Percentiles rank a stretch among this genome's conserved stretches.
phyloP scores from a whole-genome alignment of 2,329 filamentous ascomycete genomes.

The Pseudocercospora eumusae region DNA sequence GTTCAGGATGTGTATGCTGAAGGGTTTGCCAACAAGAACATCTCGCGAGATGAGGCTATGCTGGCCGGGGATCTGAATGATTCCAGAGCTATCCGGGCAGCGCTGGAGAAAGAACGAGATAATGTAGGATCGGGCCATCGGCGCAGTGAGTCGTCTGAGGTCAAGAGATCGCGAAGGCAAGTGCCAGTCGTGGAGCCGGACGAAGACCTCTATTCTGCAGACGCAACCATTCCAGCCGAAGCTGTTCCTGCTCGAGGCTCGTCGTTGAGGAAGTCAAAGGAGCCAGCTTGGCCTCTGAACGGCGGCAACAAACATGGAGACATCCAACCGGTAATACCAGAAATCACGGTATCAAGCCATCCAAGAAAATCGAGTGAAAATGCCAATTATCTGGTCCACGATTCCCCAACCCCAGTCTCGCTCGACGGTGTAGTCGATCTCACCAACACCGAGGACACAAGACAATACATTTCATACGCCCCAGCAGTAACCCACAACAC shows the following conservation, averaged over 20 bases:
- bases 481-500: slow-evolving; percentile 54
- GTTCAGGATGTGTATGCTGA: slow-evolving; percentile 19
- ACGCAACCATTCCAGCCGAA: slow-evolving; percentile 1
- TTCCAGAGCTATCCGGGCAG: slow-evolving; percentile 14
- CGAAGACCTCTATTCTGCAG: not conserved
- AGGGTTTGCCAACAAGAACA: slow-evolving; percentile 18
- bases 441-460: slow-evolving; percentile 43
- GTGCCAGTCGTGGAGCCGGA: not conserved
- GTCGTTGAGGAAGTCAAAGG: not conserved
- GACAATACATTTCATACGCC: slow-evolving; percentile 40
- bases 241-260: slow-evolving; percentile 9
- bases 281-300: slow-evolving; percentile 2
- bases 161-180: not conserved
- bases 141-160: slow-evolving; percentile 6
- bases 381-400: slow-evolving; percentile 15
- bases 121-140: slow-evolving; percentile 2
- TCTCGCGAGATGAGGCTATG: slow-evolving; percentile 14
- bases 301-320: not conserved
- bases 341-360: not conserved
- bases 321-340: not conserved
- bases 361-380: not conserved
- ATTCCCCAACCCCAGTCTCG: slow-evolving; percentile 18
- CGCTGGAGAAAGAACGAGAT: slow-evolving; percentile 13
- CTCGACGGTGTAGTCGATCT: slow-evolving; percentile 22
- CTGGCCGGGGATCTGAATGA: slow-evolving; percentile 15